Conservation (phyloP, 1,284 basidiomycete species). For the Tremellales sp. region DNA sequence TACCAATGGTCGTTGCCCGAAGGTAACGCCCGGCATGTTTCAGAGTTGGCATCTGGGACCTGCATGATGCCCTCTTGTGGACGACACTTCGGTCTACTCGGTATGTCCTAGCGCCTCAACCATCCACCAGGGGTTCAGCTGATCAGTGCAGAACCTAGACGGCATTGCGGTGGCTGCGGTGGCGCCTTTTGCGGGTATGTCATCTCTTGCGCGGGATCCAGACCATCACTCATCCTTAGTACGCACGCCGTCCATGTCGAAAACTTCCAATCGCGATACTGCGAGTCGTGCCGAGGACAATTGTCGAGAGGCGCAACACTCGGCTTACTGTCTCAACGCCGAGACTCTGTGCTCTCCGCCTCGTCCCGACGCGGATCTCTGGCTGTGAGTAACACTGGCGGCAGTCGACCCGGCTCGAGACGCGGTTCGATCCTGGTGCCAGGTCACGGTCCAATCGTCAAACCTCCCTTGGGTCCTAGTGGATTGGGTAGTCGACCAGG, state of each 20-base stretch:
- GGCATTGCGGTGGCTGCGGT: constrained; percentile 47
- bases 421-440: constrained; percentile 10
- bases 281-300: constrained; percentile 37
- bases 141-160: constrained; percentile 35
- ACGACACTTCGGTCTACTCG: constrained; percentile 41
- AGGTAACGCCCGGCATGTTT: constrained; percentile 38
- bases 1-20: constrained; percentile 49
- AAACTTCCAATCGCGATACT: constrained; percentile 38
- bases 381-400: not conserved
- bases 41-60: constrained; percentile 25
- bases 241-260: constrained; percentile 44
- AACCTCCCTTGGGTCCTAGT: not conserved
- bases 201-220: not conserved
- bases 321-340: constrained; percentile 20
- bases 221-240: constrained; percentile 4
- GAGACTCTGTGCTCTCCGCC: constrained; percentile 9
- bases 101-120: constrained; percentile 22
- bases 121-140: not conserved
- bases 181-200: constrained; percentile 44
- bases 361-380: constrained; percentile 18
- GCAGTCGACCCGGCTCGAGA: constrained; percentile 9
- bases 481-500: not conserved
- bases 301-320: constrained; percentile 28
- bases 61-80: constrained; percentile 43
- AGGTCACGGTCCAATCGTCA: not conserved